Evolutionary conservation across 371 early-diverging fungal species (phyloP).

Genomic region (Chytridiales sp.): DNA sequence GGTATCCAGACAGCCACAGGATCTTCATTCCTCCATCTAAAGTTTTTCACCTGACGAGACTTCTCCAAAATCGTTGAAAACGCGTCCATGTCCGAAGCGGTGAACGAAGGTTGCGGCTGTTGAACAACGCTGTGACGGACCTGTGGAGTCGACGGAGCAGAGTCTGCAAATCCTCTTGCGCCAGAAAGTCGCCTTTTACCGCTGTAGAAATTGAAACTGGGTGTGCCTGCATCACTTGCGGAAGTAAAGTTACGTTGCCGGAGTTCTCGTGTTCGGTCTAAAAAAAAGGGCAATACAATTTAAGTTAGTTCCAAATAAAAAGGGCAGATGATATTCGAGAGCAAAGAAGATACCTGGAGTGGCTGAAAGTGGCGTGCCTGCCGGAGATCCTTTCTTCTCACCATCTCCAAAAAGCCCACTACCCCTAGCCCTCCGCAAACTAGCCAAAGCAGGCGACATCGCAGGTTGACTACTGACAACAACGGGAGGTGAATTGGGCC

Average conservation of each 20-base stretch:
- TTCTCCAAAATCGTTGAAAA: slow-evolving; percentile 31
- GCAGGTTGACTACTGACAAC: neutral
- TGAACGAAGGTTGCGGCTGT: slow-evolving; percentile 17
- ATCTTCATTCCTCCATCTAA: slow-evolving; percentile 29
- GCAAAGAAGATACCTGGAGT: neutral
- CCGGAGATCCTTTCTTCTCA: neutral
- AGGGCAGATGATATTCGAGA: neutral
- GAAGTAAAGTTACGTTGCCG: too few relatives aligned
- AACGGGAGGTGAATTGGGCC: neutral
- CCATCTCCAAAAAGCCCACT: neutral
- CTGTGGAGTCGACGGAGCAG: neutral
- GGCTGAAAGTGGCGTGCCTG: neutral
- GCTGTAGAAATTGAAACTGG: slow-evolving; percentile 2
- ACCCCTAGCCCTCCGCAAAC: neutral
- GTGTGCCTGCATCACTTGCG: too few relatives aligned
- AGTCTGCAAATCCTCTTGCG: neutral
- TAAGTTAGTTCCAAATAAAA: too few relatives aligned
- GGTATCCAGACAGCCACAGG: slow-evolving; percentile 42
- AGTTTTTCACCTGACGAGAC: slow-evolving; percentile 42
- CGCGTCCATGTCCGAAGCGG: slow-evolving; percentile 27
- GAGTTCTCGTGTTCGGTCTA: neutral
- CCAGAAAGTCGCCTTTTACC: slow-evolving; percentile 8
- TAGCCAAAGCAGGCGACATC: neutral
- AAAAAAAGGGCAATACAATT: neutral
- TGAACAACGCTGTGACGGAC: neutral